Conservation (phyloP, 2,329 filamentous ascomycete genomes). For the Juglanconis oblonga region DNA sequence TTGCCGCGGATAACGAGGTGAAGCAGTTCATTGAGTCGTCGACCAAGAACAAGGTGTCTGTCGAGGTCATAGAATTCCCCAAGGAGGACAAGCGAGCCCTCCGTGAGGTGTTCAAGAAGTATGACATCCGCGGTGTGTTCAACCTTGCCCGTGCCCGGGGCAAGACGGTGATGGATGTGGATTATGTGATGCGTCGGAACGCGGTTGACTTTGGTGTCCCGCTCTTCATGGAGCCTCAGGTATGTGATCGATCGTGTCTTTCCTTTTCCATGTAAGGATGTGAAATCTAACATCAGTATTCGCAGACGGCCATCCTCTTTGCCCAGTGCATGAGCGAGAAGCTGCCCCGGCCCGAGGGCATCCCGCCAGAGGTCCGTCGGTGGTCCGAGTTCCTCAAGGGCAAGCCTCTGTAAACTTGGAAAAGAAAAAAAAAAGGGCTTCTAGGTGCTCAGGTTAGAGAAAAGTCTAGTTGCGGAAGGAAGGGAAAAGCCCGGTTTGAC, state of each 20-base stretch:
- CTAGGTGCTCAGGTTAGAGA: constrained; percentile 4
- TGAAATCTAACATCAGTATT: constrained; percentile 27
- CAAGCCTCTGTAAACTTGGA: constrained; percentile 65
- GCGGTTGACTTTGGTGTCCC: constrained; percentile 98
- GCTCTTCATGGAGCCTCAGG: constrained; percentile 97
- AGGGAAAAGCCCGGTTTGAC: not conserved
- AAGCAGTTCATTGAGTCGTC: constrained; percentile 78
- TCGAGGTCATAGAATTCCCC: constrained; percentile 95
- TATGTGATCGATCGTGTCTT: constrained; percentile 42
- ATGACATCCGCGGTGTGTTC: constrained; percentile 94
- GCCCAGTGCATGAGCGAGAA: constrained; percentile 97
- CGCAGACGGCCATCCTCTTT: constrained; percentile 88
- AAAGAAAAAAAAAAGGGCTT: not conserved
- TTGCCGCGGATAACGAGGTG: constrained; percentile 75
- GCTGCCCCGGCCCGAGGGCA: constrained; percentile 81
- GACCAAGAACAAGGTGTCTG: constrained; percentile 63
- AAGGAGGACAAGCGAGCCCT: constrained; percentile 93
- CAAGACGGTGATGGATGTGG: constrained; percentile 82
- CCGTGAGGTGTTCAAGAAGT: constrained; percentile 92
- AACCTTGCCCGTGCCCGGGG: constrained; percentile 84
- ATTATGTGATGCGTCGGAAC: constrained; percentile 98
- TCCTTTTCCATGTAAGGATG: not conserved
- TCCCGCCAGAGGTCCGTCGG: constrained; percentile 84
- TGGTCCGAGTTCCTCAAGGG: constrained; percentile 96
- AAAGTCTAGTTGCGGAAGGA: not conserved